These are phyloP conservation scores for Fusarium incarnatum DNA, from an alignment of 2,329 filamentous ascomycete genomes.

Conservation along the genomic window DNA sequence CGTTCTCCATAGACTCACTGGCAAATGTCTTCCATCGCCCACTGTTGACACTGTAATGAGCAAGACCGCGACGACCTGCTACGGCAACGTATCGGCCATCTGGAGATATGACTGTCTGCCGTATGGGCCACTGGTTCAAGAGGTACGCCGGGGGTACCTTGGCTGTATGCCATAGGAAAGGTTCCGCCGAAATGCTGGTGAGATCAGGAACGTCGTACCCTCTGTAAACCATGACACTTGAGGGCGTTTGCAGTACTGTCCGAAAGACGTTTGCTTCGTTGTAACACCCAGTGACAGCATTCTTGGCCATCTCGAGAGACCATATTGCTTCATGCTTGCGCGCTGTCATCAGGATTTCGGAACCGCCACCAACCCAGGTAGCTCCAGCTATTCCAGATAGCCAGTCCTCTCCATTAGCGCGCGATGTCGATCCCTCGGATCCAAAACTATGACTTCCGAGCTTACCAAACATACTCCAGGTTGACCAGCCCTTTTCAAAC, in stretches of 20 bases:
- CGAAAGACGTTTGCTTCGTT: slow-evolving; percentile 90
- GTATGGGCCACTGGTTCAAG: slow-evolving; percentile 92
- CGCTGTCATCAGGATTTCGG: slow-evolving; percentile 82
- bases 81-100: slow-evolving; percentile 96
- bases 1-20: slow-evolving; percentile 83
- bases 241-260: slow-evolving; percentile 88
- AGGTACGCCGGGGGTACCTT: slow-evolving; percentile 88
- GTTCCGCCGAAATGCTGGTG: slow-evolving; percentile 90
- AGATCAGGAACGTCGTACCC: slow-evolving; percentile 93
- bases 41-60: slow-evolving; percentile 95
- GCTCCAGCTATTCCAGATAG: slow-evolving; percentile 81
- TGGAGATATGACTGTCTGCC: slow-evolving; percentile 85
- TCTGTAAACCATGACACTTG: slow-evolving; percentile 89
- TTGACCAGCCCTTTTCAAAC: slow-evolving; percentile 92
- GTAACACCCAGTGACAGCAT: slow-evolving; percentile 92
- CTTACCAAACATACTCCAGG: slow-evolving; percentile 98
- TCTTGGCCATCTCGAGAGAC: slow-evolving; percentile 91
- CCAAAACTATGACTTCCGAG: slow-evolving; percentile 86
- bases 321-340: slow-evolving; percentile 82
- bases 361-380: slow-evolving; percentile 88
- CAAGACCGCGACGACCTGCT: slow-evolving; percentile 91
- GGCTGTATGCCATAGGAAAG: slow-evolving; percentile 93
- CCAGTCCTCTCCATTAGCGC: slow-evolving; percentile 82
- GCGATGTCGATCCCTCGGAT: slow-evolving; percentile 71
- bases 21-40: slow-evolving; percentile 96